Base-by-base conservation (phyloP, 768 basidiomycete genomes). In the Auricularia sp. region DNA sequence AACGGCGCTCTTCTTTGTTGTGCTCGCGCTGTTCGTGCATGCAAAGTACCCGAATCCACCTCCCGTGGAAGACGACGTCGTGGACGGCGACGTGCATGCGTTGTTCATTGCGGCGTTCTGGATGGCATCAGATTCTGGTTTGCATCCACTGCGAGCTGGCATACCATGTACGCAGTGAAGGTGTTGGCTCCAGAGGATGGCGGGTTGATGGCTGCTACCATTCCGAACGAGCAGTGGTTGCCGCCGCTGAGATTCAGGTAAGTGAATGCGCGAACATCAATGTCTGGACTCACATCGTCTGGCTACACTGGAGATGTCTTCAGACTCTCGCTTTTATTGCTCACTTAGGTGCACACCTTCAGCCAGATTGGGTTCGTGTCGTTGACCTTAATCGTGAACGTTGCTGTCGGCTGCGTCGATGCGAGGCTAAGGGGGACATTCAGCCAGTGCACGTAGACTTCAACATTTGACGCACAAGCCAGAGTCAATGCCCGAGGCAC, bases 191-290 rank as follows among this genome's bases (percentile, higher is more conserved):
- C 81, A 33, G 74, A 73, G 4, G 74, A 11, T 2, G 81, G 81
- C 12, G 82, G 80, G 62, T 83, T 83, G 67, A 83, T 83, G 62
- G 72, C 70, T 3, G 78, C 80, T 35, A 82, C 80, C 80, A 82
- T 80, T 29, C 83, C 83, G 66, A 76, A 63, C n/a, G 79, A 80
- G 67, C 83, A 84, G 69, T 84, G 83, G 2, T 42, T 47, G 12
- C 11, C 21, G 47, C 47, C 47, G 6, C 47, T 51, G 21, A 18
- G 18, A 10, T 18, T 18, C 14, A 51, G 21, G 47, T 51, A 8
- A 51, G 47, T 1, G 11, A 51, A 8, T 5, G 16, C 10, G 11
- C 16, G 21, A 6, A 10, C 5, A 3, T 8, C 18, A 12, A 6
- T 18, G 47, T 18, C 6, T 8, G 11, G 1, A 51, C 47, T 8